Evolutionary conservation across 1,284 basidiomycete genomes (phyloP), one percentile per base, ranked within the genome.

Genomic region (Sanghuangporus weigelae): DNA sequence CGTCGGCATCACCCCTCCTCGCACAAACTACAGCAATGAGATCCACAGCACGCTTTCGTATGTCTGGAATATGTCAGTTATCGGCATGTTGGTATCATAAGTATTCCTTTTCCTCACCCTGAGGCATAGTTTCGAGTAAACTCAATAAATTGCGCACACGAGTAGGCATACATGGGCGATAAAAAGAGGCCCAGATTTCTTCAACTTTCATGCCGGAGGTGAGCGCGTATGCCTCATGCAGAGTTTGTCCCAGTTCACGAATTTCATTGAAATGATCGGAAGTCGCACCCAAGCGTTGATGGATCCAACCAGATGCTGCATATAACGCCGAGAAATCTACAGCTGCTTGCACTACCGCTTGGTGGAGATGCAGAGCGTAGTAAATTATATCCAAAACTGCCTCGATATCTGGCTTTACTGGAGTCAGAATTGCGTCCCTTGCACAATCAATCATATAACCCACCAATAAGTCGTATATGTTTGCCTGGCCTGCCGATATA

Each of bases 171-270:
- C 21, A 10, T 16, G 54, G 44, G 16, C 26, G 44, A 39, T 57
- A 62, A 6, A 62, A 50, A 6, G 61, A 21, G 35, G 19, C 49
- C 62, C 62, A 63, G 14, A 63, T 42, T 42, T 63, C 62, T 14
- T 23, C 6, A n/a, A 63, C 12, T 21, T 36, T 59, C 26, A 40
- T 35, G 38, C 61, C 61, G 1, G 61, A 57, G 7, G 12, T n/a
- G 23, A 62, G 61, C 16, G 55, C 23, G 40, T 50, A 57, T n/a
- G 23, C 38, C 3, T 50, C 35, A 31, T 38, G 44, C 11, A 62
- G 46, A 8, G 44, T 35, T 14, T 49, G 31, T 14, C 54, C 38
- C 31, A 23, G 38, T 23, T 62, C 46, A 16, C 50, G 31, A 11
- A 62, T 26, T 50, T 21, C 46, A 3, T 46, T 31, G 16, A 62